Evolutionary conservation across 163 green algal species (phyloP).

Genomic region (Scenedesmus sp.): DNA sequence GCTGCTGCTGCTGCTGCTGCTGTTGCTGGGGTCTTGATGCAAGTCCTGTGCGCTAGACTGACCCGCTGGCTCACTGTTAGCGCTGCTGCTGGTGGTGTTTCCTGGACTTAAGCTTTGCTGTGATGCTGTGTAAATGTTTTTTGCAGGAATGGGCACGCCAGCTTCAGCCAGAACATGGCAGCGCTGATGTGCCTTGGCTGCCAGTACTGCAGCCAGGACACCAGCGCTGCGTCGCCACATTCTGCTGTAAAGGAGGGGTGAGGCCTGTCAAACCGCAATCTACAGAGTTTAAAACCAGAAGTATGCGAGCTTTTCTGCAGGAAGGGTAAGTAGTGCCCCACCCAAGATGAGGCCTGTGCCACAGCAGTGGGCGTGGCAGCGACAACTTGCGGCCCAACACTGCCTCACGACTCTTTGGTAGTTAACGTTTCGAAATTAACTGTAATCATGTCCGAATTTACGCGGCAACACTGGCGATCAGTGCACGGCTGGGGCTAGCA

Average conservation of each 20-base stretch:
- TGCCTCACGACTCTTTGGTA: not conserved
- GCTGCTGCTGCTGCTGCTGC: constrained; percentile 31
- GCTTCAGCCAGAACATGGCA: not conserved
- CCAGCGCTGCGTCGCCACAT: not conserved
- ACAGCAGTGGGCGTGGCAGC: not conserved
- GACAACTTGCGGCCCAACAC: not conserved
- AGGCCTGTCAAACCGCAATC: too few species aligned
- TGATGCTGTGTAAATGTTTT: not conserved
- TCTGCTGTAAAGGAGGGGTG: not conserved
- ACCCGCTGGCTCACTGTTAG: not conserved
- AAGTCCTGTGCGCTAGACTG: not conserved
- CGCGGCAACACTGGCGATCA: too few species aligned
- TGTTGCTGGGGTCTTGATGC: constrained; percentile 14
- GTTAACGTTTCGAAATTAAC: too few species aligned
- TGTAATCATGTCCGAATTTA: too few species aligned
- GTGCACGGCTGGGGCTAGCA: too few species aligned
- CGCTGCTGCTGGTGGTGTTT: not conserved
- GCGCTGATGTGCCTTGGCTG: not conserved
- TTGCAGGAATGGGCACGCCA: not conserved
- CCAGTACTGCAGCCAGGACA: not conserved
- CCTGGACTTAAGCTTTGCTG: not conserved
- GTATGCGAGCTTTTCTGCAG: not conserved
- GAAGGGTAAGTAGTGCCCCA: not conserved
- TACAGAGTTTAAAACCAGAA: not conserved
- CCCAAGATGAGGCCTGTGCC: not conserved